These are phyloP conservation scores for Tubosaeta brunneosetosa DNA, from an alignment of 768 basidiomycete species.

Conservation along the genomic window DNA sequence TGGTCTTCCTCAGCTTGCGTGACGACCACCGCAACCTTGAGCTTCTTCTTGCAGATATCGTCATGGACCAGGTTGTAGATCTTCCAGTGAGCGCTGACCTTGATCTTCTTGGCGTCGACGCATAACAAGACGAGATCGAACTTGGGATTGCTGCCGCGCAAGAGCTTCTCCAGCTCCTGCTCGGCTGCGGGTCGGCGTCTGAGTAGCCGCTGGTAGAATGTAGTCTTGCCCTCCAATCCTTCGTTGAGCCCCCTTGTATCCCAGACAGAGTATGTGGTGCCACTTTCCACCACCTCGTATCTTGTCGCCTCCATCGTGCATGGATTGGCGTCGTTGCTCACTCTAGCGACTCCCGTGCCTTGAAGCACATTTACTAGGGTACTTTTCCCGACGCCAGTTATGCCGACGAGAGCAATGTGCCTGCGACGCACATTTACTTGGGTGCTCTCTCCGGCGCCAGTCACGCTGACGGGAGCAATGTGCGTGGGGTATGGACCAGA, in stretches of 20 bases:
- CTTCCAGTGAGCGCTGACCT: conserved; percentile 13
- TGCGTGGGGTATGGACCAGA: no score
- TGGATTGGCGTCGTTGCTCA: conserved; percentile 15
- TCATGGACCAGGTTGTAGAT: conserved; percentile 15
- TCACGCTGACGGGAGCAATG: no score
- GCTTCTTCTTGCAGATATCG: conserved; percentile 10
- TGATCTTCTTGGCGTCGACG: conserved; percentile 18
- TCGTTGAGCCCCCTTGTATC: conserved; percentile 26
- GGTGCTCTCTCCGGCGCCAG: no score
- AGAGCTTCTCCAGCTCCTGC: conserved; percentile 12
- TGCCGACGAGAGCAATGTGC: conserved; percentile 20
- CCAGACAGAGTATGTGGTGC: conserved; percentile 14
- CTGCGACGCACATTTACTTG: no score
- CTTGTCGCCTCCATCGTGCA: conserved; percentile 9
- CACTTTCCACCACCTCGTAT: conserved; percentile 10
- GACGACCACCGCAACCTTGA: conserved; percentile 16
- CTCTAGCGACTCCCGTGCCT: conserved; percentile 10
- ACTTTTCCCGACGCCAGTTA: conserved; percentile 25
- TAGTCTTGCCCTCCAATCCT: conserved; percentile 1
- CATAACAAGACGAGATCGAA: conserved; percentile 21
- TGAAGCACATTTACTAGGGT: conserved; percentile 24
- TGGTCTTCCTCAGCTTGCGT: conserved; percentile 8
- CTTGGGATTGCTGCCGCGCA: conserved; percentile 7
- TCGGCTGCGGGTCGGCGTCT: conserved; percentile 13
- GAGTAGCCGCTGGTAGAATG: not conserved